These are phyloP conservation scores for Calonectria honghensis DNA, from an alignment of 2,329 filamentous ascomycete species.

Conservation along the genomic window DNA sequence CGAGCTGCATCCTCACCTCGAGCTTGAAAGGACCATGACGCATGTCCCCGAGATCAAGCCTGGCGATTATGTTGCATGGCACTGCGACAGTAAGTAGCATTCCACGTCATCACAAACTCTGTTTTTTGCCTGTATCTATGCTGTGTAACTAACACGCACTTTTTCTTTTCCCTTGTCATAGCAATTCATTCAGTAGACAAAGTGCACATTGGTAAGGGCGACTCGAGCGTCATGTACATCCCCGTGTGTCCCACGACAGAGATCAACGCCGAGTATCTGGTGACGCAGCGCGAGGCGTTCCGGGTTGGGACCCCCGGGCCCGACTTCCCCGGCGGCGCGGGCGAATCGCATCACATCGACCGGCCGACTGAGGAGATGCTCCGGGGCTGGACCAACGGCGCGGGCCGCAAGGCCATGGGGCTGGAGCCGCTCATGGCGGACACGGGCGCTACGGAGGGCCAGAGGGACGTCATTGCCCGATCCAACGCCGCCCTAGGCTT, in stretches of 20 bases:
- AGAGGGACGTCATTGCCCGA: slow-evolving; percentile 59
- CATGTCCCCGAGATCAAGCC: slow-evolving; percentile 80
- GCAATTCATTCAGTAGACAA: slow-evolving; percentile 89
- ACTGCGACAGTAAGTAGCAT: slow-evolving; percentile 78
- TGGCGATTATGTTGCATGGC: slow-evolving; percentile 89
- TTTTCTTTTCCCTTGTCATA: slow-evolving; percentile 29
- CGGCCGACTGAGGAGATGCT: slow-evolving; percentile 65
- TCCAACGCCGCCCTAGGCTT: slow-evolving; percentile 69
- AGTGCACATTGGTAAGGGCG: slow-evolving; percentile 80
- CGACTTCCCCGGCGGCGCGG: slow-evolving; percentile 83
- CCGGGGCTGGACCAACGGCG: slow-evolving; percentile 55
- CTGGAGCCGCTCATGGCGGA: slow-evolving; percentile 61
- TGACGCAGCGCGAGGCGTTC: slow-evolving; percentile 82
- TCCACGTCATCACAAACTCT: background rate
- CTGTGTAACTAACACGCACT: background rate
- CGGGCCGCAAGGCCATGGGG: slow-evolving; percentile 67
- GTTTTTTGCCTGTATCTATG: background rate
- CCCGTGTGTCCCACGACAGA: slow-evolving; percentile 89
- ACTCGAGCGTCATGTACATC: slow-evolving; percentile 93
- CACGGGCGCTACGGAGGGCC: slow-evolving; percentile 58
- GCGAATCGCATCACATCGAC: slow-evolving; percentile 75
- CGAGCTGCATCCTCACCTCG: slow-evolving; percentile 82
- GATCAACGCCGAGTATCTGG: slow-evolving; percentile 82
- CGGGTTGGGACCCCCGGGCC: slow-evolving; percentile 79
- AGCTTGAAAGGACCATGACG: slow-evolving; percentile 80